Evolutionary conservation across 345 rosid genomes (phyloP), one percentile per base, ranked within the genome.

Genomic region (Tarenaya hassleriana): DNA sequence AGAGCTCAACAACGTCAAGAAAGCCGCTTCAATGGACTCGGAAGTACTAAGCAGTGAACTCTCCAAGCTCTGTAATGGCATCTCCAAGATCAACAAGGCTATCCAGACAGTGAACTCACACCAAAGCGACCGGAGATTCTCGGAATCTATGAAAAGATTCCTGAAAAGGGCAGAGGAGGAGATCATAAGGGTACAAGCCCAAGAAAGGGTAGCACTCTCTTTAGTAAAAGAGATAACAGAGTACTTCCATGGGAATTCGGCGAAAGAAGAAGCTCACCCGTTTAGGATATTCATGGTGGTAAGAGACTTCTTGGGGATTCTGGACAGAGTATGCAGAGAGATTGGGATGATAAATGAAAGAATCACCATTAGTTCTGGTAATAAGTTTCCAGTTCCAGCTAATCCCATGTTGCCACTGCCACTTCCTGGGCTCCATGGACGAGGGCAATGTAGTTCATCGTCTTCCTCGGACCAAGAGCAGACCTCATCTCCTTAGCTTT

Each of bases 321-420:
- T 92, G 12, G 99, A 92, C 66, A 86, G 70, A 50, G 98, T 81
- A 7, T 92, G 99, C 72, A 92, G 75, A 71, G 95, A 92, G 67
- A 95, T 83, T 54, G 94, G 94, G 11, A 85, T 75, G 73, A 73
- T 83, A 55, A 86, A 88, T 15, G 95, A 92, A 68, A 72, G 95
- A 54, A 85, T 79, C 1, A 72, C 34, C 60, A n/a, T n/a, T n/a
- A n/a, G n/a, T n/a, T n/a, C n/a, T n/a, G n/a, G n/a, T n/a, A n/a
- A n/a, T n/a, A n/a, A n/a, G n/a, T n/a, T n/a, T n/a, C n/a, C n/a
- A n/a, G n/a, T n/a, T n/a, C n/a, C n/a, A n/a, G n/a, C n/a, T n/a
- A n/a, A n/a, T n/a, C n/a, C n/a, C n/a, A n/a, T n/a, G n/a, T n/a
- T n/a, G n/a, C n/a, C n/a, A n/a, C n/a, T n/a, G n/a, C n/a, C n/a